These are phyloP conservation scores for Penicillium sp. DNA, from an alignment of 2,329 filamentous ascomycete genomes.

Conservation along the genomic window DNA sequence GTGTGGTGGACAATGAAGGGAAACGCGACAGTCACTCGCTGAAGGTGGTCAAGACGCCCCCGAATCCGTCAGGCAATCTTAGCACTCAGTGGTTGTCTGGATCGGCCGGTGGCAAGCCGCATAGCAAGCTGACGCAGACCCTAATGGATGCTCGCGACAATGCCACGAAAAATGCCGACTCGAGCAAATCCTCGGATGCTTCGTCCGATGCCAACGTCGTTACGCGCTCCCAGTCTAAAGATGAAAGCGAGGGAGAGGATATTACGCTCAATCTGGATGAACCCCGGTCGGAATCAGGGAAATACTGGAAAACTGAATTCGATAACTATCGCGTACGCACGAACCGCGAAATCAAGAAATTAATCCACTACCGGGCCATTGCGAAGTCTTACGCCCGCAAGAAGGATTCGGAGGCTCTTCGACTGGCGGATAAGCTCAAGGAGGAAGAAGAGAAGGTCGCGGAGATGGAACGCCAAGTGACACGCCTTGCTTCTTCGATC, in stretches of 20 bases:
- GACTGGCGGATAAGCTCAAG: slow-evolving; percentile 54
- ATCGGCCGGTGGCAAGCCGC: slow-evolving; percentile 36
- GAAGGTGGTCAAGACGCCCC: slow-evolving; percentile 50
- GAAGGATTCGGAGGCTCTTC: slow-evolving; percentile 58
- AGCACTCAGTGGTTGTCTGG: slow-evolving; percentile 45
- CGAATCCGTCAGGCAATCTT: slow-evolving; percentile 48
- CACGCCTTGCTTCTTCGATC: slow-evolving; percentile 44
- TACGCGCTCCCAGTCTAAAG: slow-evolving; percentile 20
- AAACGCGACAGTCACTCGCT: slow-evolving; percentile 47
- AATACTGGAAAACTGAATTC: slow-evolving; percentile 64
- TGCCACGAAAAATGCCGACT: slow-evolving; percentile 27
- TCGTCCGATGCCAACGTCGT: slow-evolving; percentile 14
- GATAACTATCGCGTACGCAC: slow-evolving; percentile 60
- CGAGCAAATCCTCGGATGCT: slow-evolving; percentile 9
- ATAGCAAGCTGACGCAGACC: slow-evolving; percentile 44
- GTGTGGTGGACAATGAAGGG: slow-evolving; percentile 58
- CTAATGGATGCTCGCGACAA: slow-evolving; percentile 43
- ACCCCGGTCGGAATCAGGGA: slow-evolving; percentile 59
- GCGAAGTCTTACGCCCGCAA: slow-evolving; percentile 62
- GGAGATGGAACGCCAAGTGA: slow-evolving; percentile 46
- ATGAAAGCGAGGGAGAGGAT: slow-evolving; percentile 43
- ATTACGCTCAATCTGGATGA: slow-evolving; percentile 54
- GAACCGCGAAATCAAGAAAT: slow-evolving; percentile 60
- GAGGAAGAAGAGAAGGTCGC: slow-evolving; percentile 50
- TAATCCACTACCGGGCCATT: slow-evolving; percentile 60